Evolutionary conservation across 345 rosid species (phyloP).

Genomic region (Populus euphratica): DNA sequence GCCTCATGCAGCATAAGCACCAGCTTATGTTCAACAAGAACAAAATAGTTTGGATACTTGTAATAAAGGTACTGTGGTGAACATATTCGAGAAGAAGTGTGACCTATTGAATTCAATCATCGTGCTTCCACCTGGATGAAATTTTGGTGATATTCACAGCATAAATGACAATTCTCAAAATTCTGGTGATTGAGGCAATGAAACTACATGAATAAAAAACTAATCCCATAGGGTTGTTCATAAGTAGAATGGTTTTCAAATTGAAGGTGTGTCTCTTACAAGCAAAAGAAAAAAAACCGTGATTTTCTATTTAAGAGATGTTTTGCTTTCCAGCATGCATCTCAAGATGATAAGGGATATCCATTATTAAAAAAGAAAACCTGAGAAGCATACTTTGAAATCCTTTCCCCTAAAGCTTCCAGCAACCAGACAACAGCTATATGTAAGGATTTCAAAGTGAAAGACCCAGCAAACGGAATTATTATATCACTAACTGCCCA

Average conservation of each 20-base stretch:
- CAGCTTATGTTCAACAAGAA: background rate
- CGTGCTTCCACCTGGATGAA: background rate
- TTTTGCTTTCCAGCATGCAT: background rate
- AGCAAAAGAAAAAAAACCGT: background rate
- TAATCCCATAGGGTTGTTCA: background rate
- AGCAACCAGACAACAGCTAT: background rate
- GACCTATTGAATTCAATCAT: background rate
- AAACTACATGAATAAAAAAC: background rate
- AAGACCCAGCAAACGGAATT: background rate
- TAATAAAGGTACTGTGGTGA: background rate
- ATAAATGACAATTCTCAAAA: background rate
- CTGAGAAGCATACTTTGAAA: background rate
- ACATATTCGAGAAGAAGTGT: conserved; percentile 1
- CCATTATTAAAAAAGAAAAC: background rate
- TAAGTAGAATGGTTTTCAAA: background rate
- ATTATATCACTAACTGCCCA: background rate
- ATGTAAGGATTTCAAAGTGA: background rate
- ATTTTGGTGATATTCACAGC: background rate
- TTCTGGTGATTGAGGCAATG: background rate
- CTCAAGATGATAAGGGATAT: background rate
- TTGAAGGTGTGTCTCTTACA: background rate
- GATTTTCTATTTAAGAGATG: background rate
- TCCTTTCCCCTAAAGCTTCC: background rate
- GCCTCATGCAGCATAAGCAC: background rate
- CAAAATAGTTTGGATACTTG: background rate